phyloP scores from a whole-genome alignment of 2,329 filamentous ascomycete species.

The Phialocephala subalpina region DNA sequence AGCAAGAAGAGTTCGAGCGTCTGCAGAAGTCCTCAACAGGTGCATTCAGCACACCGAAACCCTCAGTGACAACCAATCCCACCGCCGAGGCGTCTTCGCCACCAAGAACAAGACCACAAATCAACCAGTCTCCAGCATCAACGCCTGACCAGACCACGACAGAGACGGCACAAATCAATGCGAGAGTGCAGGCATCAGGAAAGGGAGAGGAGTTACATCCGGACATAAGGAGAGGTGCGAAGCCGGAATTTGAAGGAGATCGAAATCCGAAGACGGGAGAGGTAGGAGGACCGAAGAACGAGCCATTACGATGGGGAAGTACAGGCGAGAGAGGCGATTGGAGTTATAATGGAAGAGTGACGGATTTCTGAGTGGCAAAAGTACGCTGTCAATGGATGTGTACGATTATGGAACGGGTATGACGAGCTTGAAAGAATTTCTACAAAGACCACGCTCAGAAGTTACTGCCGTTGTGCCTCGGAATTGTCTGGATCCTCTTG shows the following conservation, averaged over 20 bases:
- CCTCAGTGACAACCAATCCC: conserved; percentile 29
- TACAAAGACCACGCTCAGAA: background rate
- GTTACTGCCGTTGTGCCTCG: background rate
- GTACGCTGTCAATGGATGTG: background rate
- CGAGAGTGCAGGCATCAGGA: conserved; percentile 59
- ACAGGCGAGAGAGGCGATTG: conserved; percentile 71
- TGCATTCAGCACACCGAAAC: conserved; percentile 73
- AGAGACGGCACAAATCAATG: conserved; percentile 43
- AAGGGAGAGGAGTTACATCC: conserved; percentile 73
- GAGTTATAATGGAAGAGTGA: conserved; percentile 95
- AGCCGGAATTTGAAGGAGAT: conserved; percentile 93
- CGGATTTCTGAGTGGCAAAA: conserved; percentile 71
- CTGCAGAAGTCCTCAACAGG: conserved; percentile 81
- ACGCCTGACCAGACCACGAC: conserved; percentile 29
- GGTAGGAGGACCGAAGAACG: conserved; percentile 96
- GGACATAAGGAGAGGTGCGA: conserved; percentile 77
- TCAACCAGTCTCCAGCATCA: conserved; percentile 57
- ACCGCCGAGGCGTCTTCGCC: conserved; percentile 29
- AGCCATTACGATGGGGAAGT: conserved; percentile 87
- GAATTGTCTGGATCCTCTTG: too few relatives aligned
- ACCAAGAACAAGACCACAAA: conserved; percentile 46
- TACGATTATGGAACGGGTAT: background rate
- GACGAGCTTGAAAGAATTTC: background rate
- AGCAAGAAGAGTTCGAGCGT: conserved; percentile 90
- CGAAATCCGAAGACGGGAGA: conserved; percentile 93